A percentile compares a stretch with the other conserved stretches of the same genome.
phyloP scores from a whole-genome alignment of 2,329 filamentous ascomycete species.

The Bipolaris victoriae region DNA sequence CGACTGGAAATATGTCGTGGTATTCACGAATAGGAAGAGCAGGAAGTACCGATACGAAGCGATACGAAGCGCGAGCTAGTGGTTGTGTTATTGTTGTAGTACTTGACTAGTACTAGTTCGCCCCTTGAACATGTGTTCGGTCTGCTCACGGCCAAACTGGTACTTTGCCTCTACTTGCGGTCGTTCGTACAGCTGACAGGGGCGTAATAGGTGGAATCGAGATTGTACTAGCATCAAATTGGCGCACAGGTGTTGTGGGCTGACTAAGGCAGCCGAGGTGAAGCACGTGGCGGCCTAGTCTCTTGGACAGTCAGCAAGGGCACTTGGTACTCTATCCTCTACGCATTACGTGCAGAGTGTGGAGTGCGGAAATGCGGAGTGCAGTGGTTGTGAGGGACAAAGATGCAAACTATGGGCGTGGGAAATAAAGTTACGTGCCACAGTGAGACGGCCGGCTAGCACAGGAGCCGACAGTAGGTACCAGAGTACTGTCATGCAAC shows the following conservation, averaged over 20 bases:
- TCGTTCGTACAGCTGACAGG: background rate
- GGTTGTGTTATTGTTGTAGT: background rate
- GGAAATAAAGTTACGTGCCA: constrained; percentile 2
- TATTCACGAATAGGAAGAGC: background rate
- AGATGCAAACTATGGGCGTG: background rate
- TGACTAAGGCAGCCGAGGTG: background rate
- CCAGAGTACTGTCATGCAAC: constrained; percentile 16
- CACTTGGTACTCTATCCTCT: no score
- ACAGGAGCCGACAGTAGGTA: constrained; percentile 12
- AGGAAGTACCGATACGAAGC: background rate
- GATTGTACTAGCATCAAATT: no score
- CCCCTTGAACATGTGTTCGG: background rate
- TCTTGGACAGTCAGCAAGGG: no score
- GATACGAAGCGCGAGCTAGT: background rate
- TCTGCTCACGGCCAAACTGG: background rate
- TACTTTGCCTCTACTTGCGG: background rate
- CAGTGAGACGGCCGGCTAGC: constrained; percentile 14
- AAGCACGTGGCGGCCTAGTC: background rate
- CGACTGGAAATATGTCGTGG: background rate
- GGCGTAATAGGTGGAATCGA: background rate
- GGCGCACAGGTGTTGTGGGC: background rate
- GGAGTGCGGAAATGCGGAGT: background rate
- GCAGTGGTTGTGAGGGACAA: background rate
- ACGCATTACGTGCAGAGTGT: no score
- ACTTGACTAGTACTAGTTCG: no score